These are phyloP conservation scores for Exserohilum turcica DNA, from an alignment of 2,329 filamentous ascomycete species.

Conservation along the genomic window DNA sequence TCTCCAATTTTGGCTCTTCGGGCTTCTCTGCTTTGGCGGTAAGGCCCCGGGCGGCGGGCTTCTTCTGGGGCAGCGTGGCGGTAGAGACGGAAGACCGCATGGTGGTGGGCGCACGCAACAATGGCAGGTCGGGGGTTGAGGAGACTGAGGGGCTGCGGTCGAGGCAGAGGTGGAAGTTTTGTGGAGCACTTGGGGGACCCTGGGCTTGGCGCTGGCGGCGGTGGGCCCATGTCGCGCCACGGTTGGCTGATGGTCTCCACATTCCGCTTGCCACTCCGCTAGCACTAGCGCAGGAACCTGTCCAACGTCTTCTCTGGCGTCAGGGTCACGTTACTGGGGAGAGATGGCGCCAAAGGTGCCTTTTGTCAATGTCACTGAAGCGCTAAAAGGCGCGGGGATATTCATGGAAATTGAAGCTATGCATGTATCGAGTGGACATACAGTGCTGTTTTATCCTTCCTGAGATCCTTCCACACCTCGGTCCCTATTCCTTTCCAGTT, in stretches of 20 bases:
- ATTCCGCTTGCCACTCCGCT: constrained; percentile 4
- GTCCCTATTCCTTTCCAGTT: constrained; percentile 25
- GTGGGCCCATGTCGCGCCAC: constrained; percentile 11
- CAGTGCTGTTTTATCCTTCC: constrained; percentile 5
- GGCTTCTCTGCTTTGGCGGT: constrained; percentile 29
- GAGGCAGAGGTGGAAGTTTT: constrained; percentile 9
- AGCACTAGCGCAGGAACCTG: constrained; percentile 12
- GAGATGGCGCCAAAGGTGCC: no score
- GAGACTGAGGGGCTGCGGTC: no score
- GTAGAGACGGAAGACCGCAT: constrained; percentile 48
- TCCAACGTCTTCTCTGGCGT: neutral
- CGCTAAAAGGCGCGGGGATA: no score
- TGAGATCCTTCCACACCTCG: constrained; percentile 26
- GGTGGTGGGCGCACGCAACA: constrained; percentile 11
- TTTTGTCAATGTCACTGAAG: neutral
- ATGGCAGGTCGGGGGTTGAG: constrained; percentile 5
- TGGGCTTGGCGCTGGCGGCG: constrained; percentile 12
- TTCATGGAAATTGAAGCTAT: neutral
- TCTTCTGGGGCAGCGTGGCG: constrained; percentile 34
- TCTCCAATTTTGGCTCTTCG: constrained; percentile 14
- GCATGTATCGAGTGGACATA: neutral
- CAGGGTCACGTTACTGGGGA: neutral
- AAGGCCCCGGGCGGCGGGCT: constrained; percentile 31
- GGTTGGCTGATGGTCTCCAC: constrained; percentile 13
- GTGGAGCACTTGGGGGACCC: constrained; percentile 12